phyloP scores from a whole-genome alignment of 2,329 filamentous ascomycete species.

The Ceratocystis albifundus region DNA sequence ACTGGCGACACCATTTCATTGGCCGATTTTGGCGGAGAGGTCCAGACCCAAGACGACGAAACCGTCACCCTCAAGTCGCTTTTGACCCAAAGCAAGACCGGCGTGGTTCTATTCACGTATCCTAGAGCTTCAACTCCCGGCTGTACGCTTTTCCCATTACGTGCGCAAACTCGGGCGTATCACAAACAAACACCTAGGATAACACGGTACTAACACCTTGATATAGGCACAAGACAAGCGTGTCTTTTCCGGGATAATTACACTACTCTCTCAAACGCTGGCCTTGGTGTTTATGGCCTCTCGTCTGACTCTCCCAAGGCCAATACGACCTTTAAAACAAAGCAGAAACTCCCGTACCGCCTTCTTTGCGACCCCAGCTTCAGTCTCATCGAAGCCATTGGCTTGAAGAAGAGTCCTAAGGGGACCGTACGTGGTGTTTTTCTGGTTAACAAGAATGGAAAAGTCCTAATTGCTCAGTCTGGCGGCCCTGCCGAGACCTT shows the following conservation, averaged over 20 bases:
- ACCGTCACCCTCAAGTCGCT: constrained; percentile 71
- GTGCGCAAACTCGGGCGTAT: not conserved
- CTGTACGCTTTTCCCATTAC: constrained; percentile 49
- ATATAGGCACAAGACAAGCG: constrained; percentile 75
- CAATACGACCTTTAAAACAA: constrained; percentile 85
- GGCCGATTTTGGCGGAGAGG: constrained; percentile 53
- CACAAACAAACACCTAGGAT: not conserved
- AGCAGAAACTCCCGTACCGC: constrained; percentile 78
- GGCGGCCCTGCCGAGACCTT: constrained; percentile 62
- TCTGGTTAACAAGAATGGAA: constrained; percentile 69
- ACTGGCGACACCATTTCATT: constrained; percentile 47
- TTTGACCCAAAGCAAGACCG: constrained; percentile 69
- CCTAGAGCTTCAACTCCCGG: constrained; percentile 89
- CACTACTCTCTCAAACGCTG: constrained; percentile 59
- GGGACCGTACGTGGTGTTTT: constrained; percentile 81
- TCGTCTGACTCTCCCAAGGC: constrained; percentile 78
- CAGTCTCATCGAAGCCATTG: constrained; percentile 71
- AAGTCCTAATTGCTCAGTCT: constrained; percentile 61
- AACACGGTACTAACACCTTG: constrained; percentile 14
- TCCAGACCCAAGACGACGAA: constrained; percentile 74
- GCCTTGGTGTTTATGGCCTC: constrained; percentile 80
- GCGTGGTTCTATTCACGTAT: constrained; percentile 89
- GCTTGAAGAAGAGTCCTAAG: constrained; percentile 73
- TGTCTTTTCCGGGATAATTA: constrained; percentile 88
- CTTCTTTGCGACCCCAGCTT: constrained; percentile 71